These are phyloP conservation scores for Apostasia shenzhenica DNA, from an alignment of 106 monocot genomes.

Conservation along the genomic window DNA sequence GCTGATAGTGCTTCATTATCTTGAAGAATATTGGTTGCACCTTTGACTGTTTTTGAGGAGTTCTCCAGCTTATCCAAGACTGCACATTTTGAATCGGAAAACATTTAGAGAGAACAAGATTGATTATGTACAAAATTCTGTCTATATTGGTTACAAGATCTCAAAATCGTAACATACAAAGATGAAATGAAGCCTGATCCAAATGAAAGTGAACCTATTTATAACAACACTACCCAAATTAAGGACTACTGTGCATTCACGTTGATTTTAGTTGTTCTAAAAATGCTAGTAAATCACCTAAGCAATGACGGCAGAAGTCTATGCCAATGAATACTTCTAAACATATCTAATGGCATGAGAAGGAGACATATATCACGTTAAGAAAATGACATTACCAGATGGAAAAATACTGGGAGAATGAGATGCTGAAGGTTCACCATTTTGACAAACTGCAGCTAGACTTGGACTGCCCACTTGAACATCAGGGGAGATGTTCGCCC, in stretches of 20 bases:
- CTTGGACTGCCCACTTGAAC: slow-evolving; percentile 9
- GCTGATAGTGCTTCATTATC: slow-evolving; percentile 66
- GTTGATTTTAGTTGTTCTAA: too few species aligned
- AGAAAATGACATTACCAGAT: slow-evolving; percentile 23
- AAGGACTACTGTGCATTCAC: too few species aligned
- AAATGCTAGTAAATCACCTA: too few species aligned
- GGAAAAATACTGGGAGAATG: slow-evolving; percentile 23
- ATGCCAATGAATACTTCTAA: too few species aligned
- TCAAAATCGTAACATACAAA: too few species aligned
- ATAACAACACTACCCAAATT: too few species aligned
- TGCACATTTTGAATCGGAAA: slow-evolving; percentile 35
- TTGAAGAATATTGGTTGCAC: slow-evolving; percentile 67
- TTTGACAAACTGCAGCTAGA: slow-evolving; percentile 15
- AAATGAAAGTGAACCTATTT: too few species aligned
- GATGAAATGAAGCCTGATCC: too few species aligned
- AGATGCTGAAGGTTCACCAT: slow-evolving; percentile 10
- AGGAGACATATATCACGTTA: neutral
- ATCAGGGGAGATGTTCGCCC: neutral
- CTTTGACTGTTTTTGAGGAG: slow-evolving; percentile 80
- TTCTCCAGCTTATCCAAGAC: slow-evolving; percentile 80
- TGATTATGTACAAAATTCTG: too few species aligned
- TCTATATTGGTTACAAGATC: too few species aligned
- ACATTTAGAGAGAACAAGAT: too few species aligned
- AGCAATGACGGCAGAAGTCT: too few species aligned
- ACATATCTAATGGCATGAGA: neutral